Percentiles rank a stretch among this genome's conserved stretches.
These are phyloP conservation scores for Candida albicans DNA, from an alignment of 1,139 yeast species.

Conservation along the genomic window DNA sequence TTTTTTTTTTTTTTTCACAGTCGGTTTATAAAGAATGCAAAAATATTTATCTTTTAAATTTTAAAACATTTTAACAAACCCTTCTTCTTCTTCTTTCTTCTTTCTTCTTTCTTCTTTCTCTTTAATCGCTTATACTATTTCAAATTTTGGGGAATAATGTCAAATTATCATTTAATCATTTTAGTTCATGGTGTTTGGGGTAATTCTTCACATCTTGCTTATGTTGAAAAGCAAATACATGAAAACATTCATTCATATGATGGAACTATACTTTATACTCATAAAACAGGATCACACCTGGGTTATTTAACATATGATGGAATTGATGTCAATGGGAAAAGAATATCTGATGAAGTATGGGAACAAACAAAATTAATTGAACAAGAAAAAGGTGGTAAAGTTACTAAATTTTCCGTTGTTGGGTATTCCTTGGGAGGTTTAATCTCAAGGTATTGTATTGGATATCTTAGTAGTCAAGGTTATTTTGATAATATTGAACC, in stretches of 20 bases:
- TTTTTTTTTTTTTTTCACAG: neutral
- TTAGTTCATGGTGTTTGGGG: slow-evolving; percentile 88
- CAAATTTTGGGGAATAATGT: slow-evolving; percentile 5
- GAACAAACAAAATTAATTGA: slow-evolving; percentile 35
- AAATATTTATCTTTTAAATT: too few relatives aligned
- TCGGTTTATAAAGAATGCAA: neutral
- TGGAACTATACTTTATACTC: slow-evolving; percentile 40
- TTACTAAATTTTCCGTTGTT: slow-evolving; percentile 61
- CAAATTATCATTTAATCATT: slow-evolving; percentile 57
- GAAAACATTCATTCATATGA: slow-evolving; percentile 16
- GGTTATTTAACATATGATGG: slow-evolving; percentile 81
- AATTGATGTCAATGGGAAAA: slow-evolving; percentile 76
- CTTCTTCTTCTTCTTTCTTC: neutral
- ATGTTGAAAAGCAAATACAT: slow-evolving; percentile 46
- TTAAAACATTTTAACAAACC: neutral
- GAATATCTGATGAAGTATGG: slow-evolving; percentile 69
- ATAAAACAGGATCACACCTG: slow-evolving; percentile 62
- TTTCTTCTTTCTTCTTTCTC: neutral
- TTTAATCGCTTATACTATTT: neutral
- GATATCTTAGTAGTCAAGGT: slow-evolving; percentile 56
- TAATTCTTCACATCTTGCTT: slow-evolving; percentile 62
- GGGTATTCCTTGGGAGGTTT: slow-evolving; percentile 88
- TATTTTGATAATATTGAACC: slow-evolving; percentile 52
- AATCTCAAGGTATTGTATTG: slow-evolving; percentile 74
- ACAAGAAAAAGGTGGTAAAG: slow-evolving; percentile 21